Evolutionary conservation across 257 asterid genomes (phyloP).

Genomic region (Ehretia macrophylla): DNA sequence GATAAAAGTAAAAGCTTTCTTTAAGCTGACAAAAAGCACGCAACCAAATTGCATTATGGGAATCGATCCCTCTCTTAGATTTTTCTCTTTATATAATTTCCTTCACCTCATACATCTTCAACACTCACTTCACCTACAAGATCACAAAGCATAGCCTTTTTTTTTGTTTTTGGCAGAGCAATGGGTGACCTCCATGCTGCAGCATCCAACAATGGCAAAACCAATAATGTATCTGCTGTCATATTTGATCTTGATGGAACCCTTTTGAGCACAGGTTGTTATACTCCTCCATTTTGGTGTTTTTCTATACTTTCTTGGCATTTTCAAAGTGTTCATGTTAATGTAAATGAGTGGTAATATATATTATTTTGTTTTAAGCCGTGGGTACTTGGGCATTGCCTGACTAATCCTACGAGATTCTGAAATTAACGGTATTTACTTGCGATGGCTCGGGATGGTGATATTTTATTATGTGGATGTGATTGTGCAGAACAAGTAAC

Average conservation of each 20-base stretch:
- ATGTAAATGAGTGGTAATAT: too few relatives aligned
- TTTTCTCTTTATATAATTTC: conserved; percentile 1
- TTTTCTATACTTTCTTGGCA: not conserved
- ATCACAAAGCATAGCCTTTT: not conserved
- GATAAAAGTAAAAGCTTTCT: not conserved
- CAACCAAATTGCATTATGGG: conserved; percentile 21
- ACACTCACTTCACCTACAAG: not conserved
- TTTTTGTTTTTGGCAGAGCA: not conserved
- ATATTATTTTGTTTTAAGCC: too few relatives aligned
- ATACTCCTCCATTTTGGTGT: not conserved
- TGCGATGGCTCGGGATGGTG: too few relatives aligned
- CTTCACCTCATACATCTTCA: not conserved
- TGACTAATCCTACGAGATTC: too few relatives aligned
- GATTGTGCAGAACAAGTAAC: conserved; percentile 61
- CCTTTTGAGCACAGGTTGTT: conserved; percentile 68
- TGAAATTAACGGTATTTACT: too few relatives aligned
- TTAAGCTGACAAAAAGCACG: conserved; percentile 7
- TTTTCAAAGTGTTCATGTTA: not conserved
- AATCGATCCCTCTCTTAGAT: conserved; percentile 13
- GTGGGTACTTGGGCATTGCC: too few relatives aligned
- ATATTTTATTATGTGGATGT: conserved; percentile 4
- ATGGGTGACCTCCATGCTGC: conserved; percentile 17
- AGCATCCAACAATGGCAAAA: not conserved
- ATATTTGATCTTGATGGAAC: conserved; percentile 93
- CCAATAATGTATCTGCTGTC: conserved; percentile 35